Conservation (phyloP, 1,284 basidiomycete genomes). For the Waitea zeae region DNA sequence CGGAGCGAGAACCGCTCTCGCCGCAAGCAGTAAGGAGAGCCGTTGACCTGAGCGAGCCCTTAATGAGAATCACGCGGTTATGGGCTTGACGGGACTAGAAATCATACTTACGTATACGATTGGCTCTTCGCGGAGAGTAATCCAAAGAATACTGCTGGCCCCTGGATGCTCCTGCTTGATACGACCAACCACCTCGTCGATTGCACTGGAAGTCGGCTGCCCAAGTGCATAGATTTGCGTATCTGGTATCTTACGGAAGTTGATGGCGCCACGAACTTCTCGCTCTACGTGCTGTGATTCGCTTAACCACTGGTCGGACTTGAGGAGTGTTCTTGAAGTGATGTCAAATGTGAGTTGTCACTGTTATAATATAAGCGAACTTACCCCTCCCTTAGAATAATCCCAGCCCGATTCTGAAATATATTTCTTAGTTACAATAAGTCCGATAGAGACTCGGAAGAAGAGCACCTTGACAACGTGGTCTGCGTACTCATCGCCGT, state of each 20-base stretch:
- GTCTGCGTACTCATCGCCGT: slow-evolving; percentile 89
- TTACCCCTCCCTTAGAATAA: slow-evolving; percentile 78
- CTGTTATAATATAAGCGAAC: slow-evolving; percentile 10
- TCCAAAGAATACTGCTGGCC: slow-evolving; percentile 66
- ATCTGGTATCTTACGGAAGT: slow-evolving; percentile 77
- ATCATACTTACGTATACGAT: slow-evolving; percentile 89
- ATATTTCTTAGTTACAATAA: slow-evolving; percentile 3
- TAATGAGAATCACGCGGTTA: too few relatives aligned
- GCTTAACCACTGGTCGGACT: slow-evolving; percentile 82
- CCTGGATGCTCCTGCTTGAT: slow-evolving; percentile 46
- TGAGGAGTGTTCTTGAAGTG: slow-evolving; percentile 74
- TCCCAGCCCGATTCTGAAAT: slow-evolving; percentile 71
- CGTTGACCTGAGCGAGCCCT: too few relatives aligned
- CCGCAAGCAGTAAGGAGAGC: slow-evolving; percentile 64
- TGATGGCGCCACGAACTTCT: slow-evolving; percentile 81
- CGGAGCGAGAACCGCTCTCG: slow-evolving; percentile 67
- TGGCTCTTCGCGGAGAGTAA: slow-evolving; percentile 88
- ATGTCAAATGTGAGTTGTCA: slow-evolving; percentile 4
- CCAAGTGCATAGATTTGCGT: slow-evolving; percentile 85
- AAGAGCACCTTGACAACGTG: slow-evolving; percentile 68
- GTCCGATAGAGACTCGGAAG: neutral
- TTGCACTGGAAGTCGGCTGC: slow-evolving; percentile 85
- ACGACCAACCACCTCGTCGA: slow-evolving; percentile 68
- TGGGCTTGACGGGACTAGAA: too few relatives aligned
- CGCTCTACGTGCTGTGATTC: slow-evolving; percentile 48